A percentile compares a stretch with the other conserved stretches of the same genome.
These are phyloP conservation scores for Petunia axillaris DNA, from an alignment of 257 asterid genomes.

Conservation along the genomic window DNA sequence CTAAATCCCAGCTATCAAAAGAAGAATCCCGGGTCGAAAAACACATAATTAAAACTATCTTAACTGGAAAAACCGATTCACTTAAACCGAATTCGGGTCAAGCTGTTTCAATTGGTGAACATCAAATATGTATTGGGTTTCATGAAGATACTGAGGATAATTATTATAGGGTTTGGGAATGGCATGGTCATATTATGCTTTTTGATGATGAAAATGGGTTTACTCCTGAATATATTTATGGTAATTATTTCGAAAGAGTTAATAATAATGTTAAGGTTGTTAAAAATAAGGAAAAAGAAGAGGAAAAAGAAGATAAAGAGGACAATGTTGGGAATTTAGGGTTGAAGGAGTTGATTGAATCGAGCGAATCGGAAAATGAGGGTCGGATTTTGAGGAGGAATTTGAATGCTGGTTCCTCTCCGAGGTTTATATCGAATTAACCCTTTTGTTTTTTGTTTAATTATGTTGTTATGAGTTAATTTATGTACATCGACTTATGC, in stretches of 20 bases:
- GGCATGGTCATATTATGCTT: conserved; percentile 96
- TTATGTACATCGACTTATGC: too few species aligned
- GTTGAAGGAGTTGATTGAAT: conserved; percentile 79
- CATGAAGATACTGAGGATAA: conserved; percentile 69
- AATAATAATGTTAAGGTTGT: conserved; percentile 32
- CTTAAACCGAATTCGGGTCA: conserved; percentile 95
- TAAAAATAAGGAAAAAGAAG: conserved; percentile 28
- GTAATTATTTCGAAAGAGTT: conserved; percentile 88
- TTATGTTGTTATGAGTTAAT: background rate
- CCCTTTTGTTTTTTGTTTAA: background rate
- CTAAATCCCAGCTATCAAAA: conserved; percentile 69
- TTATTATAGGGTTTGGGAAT: conserved; percentile 94
- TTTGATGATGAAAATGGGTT: conserved; percentile 94
- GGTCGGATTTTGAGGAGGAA: conserved; percentile 72
- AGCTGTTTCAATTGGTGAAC: conserved; percentile 80
- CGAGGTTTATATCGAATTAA: conserved; percentile 45
- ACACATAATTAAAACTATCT: conserved; percentile 70
- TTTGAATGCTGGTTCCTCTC: conserved; percentile 63
- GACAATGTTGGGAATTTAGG: conserved; percentile 63
- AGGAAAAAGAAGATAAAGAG: conserved; percentile 41
- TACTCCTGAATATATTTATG: conserved; percentile 87
- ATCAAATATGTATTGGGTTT: conserved; percentile 90
- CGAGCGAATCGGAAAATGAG: conserved; percentile 48
- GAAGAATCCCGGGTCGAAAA: conserved; percentile 90
- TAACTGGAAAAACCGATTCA: conserved; percentile 56